These are phyloP conservation scores for Pseudognaphalium luteoalbum DNA, from an alignment of 129 eudicot species.

Conservation along the genomic window DNA sequence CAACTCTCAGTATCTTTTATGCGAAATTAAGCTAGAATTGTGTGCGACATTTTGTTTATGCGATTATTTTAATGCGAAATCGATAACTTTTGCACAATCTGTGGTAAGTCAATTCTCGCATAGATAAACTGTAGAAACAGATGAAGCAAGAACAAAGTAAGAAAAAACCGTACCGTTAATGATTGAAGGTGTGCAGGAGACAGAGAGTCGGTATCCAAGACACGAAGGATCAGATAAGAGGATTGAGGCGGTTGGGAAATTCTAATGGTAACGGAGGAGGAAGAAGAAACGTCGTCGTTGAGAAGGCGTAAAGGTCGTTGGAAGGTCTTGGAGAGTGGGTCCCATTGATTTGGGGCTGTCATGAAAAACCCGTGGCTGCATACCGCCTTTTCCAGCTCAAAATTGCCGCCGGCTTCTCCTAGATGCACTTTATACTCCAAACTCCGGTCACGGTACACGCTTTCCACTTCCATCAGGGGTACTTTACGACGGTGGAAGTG, in stretches of 20 bases:
- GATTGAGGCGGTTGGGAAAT: constrained; percentile 57
- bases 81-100: too few species aligned
- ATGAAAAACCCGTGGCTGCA: constrained; percentile 94
- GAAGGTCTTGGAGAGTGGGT: constrained; percentile 59
- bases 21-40: too few species aligned
- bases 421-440: constrained; percentile 50
- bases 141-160: neutral
- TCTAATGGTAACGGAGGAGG: constrained; percentile 45
- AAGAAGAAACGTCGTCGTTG: constrained; percentile 12
- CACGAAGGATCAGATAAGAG: constrained; percentile 48
- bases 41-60: too few species aligned
- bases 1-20: too few species aligned
- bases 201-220: constrained; percentile 44
- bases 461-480: neutral
- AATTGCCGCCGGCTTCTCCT: constrained; percentile 37
- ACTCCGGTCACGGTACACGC: constrained; percentile 3
- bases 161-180: constrained; percentile 47
- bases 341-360: constrained; percentile 91
- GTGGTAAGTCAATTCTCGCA: too few species aligned
- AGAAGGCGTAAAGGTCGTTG: constrained; percentile 66
- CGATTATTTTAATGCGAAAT: too few species aligned
- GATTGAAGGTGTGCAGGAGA: constrained; percentile 41
- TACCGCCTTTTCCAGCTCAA: constrained; percentile 64
- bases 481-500: too few species aligned
- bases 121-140: too few species aligned